Conservation (phyloP, 768 basidiomycete genomes). For the Agaricus blazei region DNA sequence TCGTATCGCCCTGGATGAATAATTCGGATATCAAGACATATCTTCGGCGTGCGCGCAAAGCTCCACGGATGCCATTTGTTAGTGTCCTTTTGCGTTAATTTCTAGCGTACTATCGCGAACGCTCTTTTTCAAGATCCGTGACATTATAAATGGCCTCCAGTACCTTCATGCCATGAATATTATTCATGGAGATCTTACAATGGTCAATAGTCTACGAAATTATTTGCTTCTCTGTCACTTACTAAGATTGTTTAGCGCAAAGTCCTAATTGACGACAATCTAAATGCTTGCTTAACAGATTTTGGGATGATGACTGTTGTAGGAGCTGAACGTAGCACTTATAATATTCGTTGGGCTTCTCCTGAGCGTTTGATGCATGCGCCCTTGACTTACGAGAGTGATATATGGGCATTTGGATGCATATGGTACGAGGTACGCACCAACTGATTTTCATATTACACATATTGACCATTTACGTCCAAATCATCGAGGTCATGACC, state of each 20-base stretch:
- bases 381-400: no score
- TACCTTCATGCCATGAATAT: conserved; percentile 11
- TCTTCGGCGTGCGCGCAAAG: neutral
- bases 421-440: conserved; percentile 11
- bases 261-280: conserved; percentile 8
- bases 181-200: conserved; percentile 14
- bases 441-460: no score
- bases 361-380: conserved; percentile 26
- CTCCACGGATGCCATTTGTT: neutral
- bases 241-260: neutral
- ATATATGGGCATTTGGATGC: conserved; percentile 14
- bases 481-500: no score
- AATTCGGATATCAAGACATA: conserved; percentile 9
- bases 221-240: neutral
- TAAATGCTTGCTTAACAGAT: neutral
- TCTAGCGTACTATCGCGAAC: no score
- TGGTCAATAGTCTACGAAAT: neutral
- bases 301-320: conserved; percentile 7
- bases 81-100: neutral
- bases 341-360: conserved; percentile 12
- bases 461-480: no score
- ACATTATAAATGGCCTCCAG: conserved; percentile 8
- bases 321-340: neutral
- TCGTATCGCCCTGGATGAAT: conserved; percentile 13
- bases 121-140: conserved; percentile 6